phyloP scores from a whole-genome alignment of 257 asterid genomes.

The Solanum chilense region DNA sequence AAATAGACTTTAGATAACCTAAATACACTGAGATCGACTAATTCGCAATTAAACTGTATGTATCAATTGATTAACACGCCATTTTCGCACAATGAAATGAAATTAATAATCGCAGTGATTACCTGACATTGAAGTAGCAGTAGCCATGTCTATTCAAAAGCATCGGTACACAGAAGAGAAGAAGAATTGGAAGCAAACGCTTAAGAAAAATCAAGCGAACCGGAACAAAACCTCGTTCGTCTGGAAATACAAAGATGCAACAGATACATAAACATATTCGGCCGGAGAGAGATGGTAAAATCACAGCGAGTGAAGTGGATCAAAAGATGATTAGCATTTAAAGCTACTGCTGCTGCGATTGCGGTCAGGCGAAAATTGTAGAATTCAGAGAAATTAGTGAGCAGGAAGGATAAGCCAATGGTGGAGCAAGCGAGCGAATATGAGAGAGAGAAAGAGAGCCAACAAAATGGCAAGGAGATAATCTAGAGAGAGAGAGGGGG shows the following conservation, averaged over 20 bases:
- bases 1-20: not conserved
- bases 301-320: not conserved
- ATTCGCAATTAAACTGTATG: not conserved
- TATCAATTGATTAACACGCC: not conserved
- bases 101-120: not conserved
- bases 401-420: not conserved
- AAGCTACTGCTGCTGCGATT: not conserved
- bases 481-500: constrained; percentile 6
- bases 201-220: constrained; percentile 1
- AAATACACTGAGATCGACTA: not conserved
- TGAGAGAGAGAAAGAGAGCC: constrained; percentile 2
- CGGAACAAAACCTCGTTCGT: not conserved
- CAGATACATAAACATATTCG: not conserved
- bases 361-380: not conserved
- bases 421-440: not conserved
- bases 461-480: not conserved
- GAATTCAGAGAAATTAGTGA: not conserved
- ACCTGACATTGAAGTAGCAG: constrained; percentile 80
- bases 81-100: not conserved
- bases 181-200: not conserved
- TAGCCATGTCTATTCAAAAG: constrained; percentile 55
- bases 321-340: constrained; percentile 1
- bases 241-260: not conserved
- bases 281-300: not conserved
- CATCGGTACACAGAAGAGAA: constrained; percentile 32